Base-by-base conservation (phyloP, 2,329 filamentous ascomycete genomes). In the Curvularia sp. region DNA sequence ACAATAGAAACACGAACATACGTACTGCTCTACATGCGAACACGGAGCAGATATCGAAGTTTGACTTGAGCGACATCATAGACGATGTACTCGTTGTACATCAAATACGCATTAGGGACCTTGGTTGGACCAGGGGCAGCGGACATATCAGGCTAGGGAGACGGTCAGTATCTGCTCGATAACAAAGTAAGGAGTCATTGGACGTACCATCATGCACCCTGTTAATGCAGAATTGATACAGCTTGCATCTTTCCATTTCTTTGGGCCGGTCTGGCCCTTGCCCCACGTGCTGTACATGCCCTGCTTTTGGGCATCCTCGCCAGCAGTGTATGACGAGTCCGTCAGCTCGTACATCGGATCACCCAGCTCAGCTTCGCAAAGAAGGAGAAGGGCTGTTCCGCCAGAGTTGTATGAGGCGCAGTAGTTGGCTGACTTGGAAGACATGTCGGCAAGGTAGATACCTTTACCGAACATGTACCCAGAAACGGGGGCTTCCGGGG, bases 391-490 rank as follows among this genome's bases (percentile, higher is more conserved):
- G 0, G 88, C 92, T 22, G 88, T 86, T 20, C 86, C 85, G n/a
- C 84, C 85, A n/a, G 89, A 90, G 59, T 80, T 83, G 63, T 78
- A 73, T 0, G 86, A 74, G 52, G 77, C 84, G 73, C 91, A 95
- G 79, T 96, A 96, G 67, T 86, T 86, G 15, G 91, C 91, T 2
- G 89, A 92, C 78, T 96, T 96, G 73, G 86, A 89, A 3, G 73
- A 75, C 83, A 93, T 93, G 69, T 96, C 92, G 2, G 92, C 92
- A 2, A 96, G 84, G 72, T 96, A 96, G 47, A 96, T 90, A 44
- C 92, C 92, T 76, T 96, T 96, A 57, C 89, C 92, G 66, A 96
- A 96, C 90, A 94, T 94, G 80, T 94, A 93, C 1, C 91, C 91
- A 4, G 83, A 85, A 0, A 88, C 88, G 0, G 92, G 93, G 0